Conservation (phyloP, 2,329 filamentous ascomycete species). For the Aspergillus ibericus region DNA sequence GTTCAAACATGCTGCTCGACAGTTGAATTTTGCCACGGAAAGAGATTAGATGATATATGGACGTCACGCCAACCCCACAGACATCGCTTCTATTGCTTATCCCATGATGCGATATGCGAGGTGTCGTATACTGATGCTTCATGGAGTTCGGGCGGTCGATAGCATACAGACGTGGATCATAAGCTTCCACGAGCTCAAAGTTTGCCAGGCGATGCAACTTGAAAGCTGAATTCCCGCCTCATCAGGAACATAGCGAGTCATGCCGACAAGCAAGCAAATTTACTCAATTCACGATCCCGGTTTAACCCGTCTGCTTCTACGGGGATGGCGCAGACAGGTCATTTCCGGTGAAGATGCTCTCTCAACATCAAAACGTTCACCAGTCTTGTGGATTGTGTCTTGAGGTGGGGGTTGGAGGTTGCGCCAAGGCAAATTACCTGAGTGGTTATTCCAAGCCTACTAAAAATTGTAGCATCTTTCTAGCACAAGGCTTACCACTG, state of each 20-base stretch:
- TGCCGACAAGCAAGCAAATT: not conserved
- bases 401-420: not conserved
- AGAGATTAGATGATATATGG: not conserved
- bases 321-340: not conserved
- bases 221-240: not conserved
- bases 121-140: not conserved
- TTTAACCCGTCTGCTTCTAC: not conserved
- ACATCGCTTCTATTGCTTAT: not conserved
- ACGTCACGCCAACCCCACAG: not conserved
- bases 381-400: not conserved
- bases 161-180: too few species aligned
- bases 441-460: not conserved
- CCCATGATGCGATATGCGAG: not conserved
- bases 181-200: not conserved
- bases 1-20: constrained; percentile 74
- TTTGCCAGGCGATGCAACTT: not conserved
- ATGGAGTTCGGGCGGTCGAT: not conserved
- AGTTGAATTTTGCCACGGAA: constrained; percentile 69
- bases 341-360: not conserved
- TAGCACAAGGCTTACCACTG: not conserved
- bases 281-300: not conserved
- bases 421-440: not conserved
- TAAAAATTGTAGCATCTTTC: not conserved
- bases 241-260: not conserved
- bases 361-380: not conserved